These are phyloP conservation scores for Chlamydomonas incerta DNA, from an alignment of 139 green algal species.

Conservation along the genomic window DNA sequence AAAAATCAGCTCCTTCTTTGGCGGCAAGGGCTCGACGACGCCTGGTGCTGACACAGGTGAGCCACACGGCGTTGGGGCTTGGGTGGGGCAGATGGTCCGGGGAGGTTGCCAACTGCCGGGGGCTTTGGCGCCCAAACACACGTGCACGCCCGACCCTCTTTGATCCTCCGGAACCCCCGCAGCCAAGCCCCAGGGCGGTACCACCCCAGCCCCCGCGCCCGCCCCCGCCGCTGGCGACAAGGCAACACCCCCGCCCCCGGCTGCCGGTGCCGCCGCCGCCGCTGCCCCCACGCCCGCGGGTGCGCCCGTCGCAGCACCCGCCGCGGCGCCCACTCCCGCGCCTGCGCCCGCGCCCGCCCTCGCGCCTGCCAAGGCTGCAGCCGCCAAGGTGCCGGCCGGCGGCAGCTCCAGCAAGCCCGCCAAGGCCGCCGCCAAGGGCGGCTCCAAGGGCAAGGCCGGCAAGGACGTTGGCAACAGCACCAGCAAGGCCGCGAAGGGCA, in stretches of 20 bases:
- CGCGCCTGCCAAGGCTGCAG: background rate
- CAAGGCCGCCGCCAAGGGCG: background rate
- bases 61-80: too few relatives aligned
- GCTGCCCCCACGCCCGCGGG: background rate
- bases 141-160: background rate
- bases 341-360: background rate
- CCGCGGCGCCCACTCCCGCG: background rate
- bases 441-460: background rate
- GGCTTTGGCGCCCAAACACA: too few relatives aligned
- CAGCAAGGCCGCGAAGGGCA: background rate
- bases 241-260: background rate
- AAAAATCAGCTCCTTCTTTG: constrained; percentile 78
- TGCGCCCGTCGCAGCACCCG: background rate
- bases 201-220: background rate
- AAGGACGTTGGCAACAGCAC: too few relatives aligned
- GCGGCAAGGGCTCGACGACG: constrained; percentile 22
- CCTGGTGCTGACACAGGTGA: background rate
- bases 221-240: background rate
- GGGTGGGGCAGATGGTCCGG: background rate
- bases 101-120: too few relatives aligned
- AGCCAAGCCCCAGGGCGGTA: constrained; percentile 1
- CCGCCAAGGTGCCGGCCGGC: background rate
- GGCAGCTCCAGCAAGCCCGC: constrained; percentile 7
- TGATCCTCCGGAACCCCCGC: too few relatives aligned
- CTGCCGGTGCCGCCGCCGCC: background rate